Evolutionary conservation across 2,329 filamentous ascomycete genomes (phyloP), one percentile per base, ranked within the genome.

Genomic region (Microsporum ferrugineum): DNA sequence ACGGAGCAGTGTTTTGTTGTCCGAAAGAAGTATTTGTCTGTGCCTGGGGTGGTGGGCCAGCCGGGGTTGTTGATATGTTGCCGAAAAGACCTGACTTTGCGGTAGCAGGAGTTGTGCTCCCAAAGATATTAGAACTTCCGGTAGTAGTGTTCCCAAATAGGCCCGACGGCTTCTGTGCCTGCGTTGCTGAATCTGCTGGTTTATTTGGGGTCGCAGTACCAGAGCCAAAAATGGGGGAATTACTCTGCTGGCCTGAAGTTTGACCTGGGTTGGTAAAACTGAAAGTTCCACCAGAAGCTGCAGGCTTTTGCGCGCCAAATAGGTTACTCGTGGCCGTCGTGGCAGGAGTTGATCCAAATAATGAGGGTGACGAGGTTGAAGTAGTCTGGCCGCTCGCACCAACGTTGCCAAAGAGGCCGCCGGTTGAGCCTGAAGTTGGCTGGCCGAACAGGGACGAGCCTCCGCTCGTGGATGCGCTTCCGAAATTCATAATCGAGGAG

Each of bases 61-160:
- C 78, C 57, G 79, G 79, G 36, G 78, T 80, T 17, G 79, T 80
- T 14, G 78, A 80, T 57, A 72, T 66, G 61, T 71, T 74, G 51
- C 69, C 71, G 62, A 78, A 77, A 53, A 74, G 62, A n/a, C 63
- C 66, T 57, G 65, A 63, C n/a, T 68, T 70, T 36, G 72, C 68
- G 49, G 73, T 70, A 31, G 71, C 72, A 57, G 76, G 75, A 23
- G 75, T 76, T 6, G 65, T 65, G 63, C 64, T 70, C 45, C 72
- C 72, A 60, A 76, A 75, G 7, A 72, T 58, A 45, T 63, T 6
- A 10, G 65, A 64, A 17, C 65, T 63, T 39, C 70, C 47, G 7
- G 60, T 56, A n/a, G 60, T 38, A 14, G 45, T 63, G 58, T 70
- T 70, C 23, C 72, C 72, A 64, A 76, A 77, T 12, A 73, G 31